A percentile compares a stretch with the other conserved stretches of the same genome.
Evolutionary conservation across 129 eudicot genomes (phyloP).

Genomic region (Chrysanthemum makinoi): DNA sequence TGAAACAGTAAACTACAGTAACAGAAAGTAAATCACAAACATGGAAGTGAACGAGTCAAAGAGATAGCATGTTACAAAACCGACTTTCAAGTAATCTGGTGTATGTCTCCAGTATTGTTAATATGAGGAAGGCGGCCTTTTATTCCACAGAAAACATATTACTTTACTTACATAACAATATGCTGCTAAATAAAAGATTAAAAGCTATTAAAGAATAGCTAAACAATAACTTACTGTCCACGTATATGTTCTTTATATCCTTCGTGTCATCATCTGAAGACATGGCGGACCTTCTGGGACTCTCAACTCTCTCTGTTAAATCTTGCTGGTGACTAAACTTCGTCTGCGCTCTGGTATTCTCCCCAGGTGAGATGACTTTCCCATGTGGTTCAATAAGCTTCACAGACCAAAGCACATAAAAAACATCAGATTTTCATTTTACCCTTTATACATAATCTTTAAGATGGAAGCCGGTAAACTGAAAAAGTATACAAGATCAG

Average conservation of each 20-base stretch:
- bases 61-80: not conserved
- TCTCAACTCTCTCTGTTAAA: slow-evolving; percentile 43
- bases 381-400: slow-evolving; percentile 63
- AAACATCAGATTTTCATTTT: not conserved
- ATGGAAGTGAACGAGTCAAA: slow-evolving; percentile 7
- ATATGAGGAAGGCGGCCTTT: not conserved
- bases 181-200: slow-evolving; percentile 6
- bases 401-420: slow-evolving; percentile 19
- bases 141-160: too few species aligned
- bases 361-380: slow-evolving; percentile 36
- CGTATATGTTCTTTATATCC: slow-evolving; percentile 83
- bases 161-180: not conserved
- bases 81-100: not conserved
- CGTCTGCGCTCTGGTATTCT: slow-evolving; percentile 32
- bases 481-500: not conserved
- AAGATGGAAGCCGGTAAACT: slow-evolving; percentile 1
- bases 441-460: not conserved
- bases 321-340: slow-evolving; percentile 42
- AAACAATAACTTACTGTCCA: slow-evolving; percentile 73
- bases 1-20: slow-evolving; percentile 23
- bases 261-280: slow-evolving; percentile 70
- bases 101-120: slow-evolving; percentile 16
- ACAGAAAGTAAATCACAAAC: slow-evolving; percentile 15
- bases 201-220: not conserved
- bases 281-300: slow-evolving; percentile 48